phyloP scores from a whole-genome alignment of 768 basidiomycete genomes.

The Rhizopogon vinicolor region DNA sequence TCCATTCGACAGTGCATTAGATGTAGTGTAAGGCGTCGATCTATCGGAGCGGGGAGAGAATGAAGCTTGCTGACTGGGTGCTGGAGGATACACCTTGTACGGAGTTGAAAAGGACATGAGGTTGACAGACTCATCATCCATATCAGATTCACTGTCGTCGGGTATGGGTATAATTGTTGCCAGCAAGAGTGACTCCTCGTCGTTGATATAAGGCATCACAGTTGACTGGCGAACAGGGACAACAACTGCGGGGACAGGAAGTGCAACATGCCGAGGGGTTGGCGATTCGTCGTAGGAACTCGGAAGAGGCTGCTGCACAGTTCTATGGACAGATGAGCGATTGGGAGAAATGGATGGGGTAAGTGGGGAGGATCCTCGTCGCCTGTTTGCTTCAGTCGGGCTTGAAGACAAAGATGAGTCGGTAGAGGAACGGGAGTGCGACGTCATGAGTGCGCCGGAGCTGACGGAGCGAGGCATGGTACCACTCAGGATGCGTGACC shows the following conservation, averaged over 20 bases:
- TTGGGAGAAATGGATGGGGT: conserved; percentile 24
- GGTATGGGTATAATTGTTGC: conserved; percentile 75
- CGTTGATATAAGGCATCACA: conserved; percentile 35
- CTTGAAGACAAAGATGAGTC: conserved; percentile 28
- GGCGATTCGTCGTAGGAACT: conserved; percentile 24
- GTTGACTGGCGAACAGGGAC: conserved; percentile 39
- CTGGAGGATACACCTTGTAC: conserved; percentile 45
- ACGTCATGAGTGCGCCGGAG: conserved; percentile 20
- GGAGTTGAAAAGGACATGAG: conserved; percentile 71
- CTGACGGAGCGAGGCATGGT: conserved; percentile 42
- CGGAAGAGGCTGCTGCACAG: conserved; percentile 33
- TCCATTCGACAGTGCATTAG: conserved; percentile 54
- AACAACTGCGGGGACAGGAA: conserved; percentile 24
- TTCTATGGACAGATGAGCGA: conserved; percentile 33
- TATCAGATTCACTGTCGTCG: conserved; percentile 68
- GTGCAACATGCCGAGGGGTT: conserved; percentile 12
- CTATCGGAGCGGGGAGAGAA: conserved; percentile 50
- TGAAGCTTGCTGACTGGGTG: conserved; percentile 38
- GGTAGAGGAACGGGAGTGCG: conserved; percentile 43
- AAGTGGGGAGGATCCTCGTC: conserved; percentile 50
- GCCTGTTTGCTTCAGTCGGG: conserved; percentile 26
- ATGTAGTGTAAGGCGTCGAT: conserved; percentile 45
- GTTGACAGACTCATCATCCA: conserved; percentile 51
- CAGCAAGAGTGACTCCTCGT: conserved; percentile 62
- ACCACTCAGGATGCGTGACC: conserved; percentile 36